Percentiles rank a stretch among this genome's conserved stretches.
Evolutionary conservation across 768 basidiomycete species (phyloP).

Genomic region (Hericium alpestre): DNA sequence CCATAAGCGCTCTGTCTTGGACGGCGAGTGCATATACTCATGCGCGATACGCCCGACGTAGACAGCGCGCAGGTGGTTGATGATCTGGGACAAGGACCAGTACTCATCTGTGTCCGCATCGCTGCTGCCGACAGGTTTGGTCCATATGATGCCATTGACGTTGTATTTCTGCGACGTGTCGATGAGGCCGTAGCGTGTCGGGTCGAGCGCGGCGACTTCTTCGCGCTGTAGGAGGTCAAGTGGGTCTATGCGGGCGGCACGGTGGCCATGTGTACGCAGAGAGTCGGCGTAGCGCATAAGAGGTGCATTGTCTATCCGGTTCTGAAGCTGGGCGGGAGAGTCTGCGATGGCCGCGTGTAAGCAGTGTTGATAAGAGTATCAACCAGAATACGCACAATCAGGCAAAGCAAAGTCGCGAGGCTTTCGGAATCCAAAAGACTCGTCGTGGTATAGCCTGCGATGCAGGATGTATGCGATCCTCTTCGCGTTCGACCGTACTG

Average conservation of each 20-base stretch:
- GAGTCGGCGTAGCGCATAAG: slow-evolving; percentile 84
- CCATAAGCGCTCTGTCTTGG: slow-evolving; percentile 80
- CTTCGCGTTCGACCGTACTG: too few species aligned
- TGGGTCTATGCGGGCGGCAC: slow-evolving; percentile 80
- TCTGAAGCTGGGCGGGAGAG: slow-evolving; percentile 39
- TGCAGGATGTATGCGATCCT: not conserved
- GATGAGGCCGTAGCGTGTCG: slow-evolving; percentile 62
- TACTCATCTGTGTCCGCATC: slow-evolving; percentile 27
- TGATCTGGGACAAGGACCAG: slow-evolving; percentile 68
- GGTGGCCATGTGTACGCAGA: slow-evolving; percentile 75
- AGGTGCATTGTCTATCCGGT: slow-evolving; percentile 63
- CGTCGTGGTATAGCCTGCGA: slow-evolving; percentile 51
- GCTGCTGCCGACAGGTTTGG: slow-evolving; percentile 30
- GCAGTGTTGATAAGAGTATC: not conserved
- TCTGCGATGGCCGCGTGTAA: not conserved
- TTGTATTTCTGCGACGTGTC: slow-evolving; percentile 48
- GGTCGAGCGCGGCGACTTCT: slow-evolving; percentile 65
- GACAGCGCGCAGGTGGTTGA: slow-evolving; percentile 52
- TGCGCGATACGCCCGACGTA: slow-evolving; percentile 85
- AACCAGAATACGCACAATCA: slow-evolving; percentile 43
- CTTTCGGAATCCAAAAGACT: slow-evolving; percentile 70
- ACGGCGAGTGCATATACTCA: slow-evolving; percentile 86
- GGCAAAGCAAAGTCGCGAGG: slow-evolving; percentile 51
- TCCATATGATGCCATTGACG: slow-evolving; percentile 78
- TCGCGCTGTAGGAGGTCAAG: slow-evolving; percentile 81